phyloP scores from a whole-genome alignment of 225 moss, liverwort and hornwort species.

The Lunularia cruciata region DNA sequence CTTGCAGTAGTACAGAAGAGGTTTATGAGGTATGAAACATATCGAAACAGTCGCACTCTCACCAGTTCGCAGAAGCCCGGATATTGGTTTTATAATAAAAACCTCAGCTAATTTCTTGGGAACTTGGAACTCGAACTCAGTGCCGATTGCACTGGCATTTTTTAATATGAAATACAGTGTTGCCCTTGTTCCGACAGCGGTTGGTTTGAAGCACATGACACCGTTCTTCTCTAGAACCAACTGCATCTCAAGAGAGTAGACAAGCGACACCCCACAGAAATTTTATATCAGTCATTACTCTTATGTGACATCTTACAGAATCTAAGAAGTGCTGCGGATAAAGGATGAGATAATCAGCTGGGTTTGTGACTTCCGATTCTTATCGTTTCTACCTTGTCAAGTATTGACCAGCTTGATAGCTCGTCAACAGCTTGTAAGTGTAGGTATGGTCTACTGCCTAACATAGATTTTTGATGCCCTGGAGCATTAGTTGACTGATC shows the following conservation, averaged over 20 bases:
- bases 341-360: no score
- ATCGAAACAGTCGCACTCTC: slow-evolving; percentile 60
- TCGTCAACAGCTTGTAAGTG: no score
- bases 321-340: no score
- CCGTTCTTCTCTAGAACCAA: slow-evolving; percentile 74
- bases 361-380: no score
- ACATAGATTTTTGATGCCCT: no score
- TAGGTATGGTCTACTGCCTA: no score
- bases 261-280: no score
- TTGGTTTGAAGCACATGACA: slow-evolving; percentile 87
- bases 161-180: slow-evolving; percentile 54
- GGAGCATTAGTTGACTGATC: no score
- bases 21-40: slow-evolving; percentile 66
- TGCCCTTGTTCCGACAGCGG: slow-evolving; percentile 76
- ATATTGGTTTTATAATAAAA: slow-evolving; percentile 58
- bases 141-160: slow-evolving; percentile 64
- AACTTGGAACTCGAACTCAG: slow-evolving; percentile 91
- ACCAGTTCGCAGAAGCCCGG: slow-evolving; percentile 69
- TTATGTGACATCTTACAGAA: no score
- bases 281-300: no score
- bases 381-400: no score
- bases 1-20: slow-evolving; percentile 77
- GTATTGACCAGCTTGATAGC: no score
- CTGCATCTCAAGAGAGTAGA: slow-evolving; percentile 30
- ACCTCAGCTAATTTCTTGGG: slow-evolving; percentile 58